phyloP scores from a whole-genome alignment of 2,329 filamentous ascomycete species.

The Teratosphaeriaceae sp. region DNA sequence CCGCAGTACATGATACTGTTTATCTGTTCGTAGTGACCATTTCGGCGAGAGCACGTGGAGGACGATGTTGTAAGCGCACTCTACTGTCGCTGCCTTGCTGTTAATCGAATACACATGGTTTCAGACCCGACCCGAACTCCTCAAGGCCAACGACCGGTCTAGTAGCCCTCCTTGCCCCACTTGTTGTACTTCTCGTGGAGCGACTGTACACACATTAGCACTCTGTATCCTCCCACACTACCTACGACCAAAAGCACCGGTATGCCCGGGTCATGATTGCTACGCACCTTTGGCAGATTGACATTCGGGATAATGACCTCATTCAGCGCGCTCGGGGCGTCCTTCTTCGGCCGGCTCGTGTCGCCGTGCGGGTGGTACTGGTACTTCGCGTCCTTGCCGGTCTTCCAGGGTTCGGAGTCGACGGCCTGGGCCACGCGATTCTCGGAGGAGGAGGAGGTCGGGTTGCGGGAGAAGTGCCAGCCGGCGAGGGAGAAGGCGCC shows the following conservation, averaged over 20 bases:
- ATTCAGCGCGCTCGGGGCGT: constrained; percentile 93
- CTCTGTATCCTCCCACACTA: background rate
- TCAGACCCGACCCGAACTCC: background rate
- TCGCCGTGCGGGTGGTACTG: constrained; percentile 73
- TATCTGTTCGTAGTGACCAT: too few relatives aligned
- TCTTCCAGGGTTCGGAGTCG: constrained; percentile 88
- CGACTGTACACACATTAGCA: constrained; percentile 46
- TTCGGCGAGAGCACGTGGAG: too few relatives aligned
- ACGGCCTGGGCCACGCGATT: constrained; percentile 65
- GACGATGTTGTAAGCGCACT: too few relatives aligned
- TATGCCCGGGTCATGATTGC: too few relatives aligned
- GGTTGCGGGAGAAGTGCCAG: constrained; percentile 81
- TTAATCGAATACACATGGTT: background rate
- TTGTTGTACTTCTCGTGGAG: constrained; percentile 99
- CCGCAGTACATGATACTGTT: too few relatives aligned
- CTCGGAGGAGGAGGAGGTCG: constrained; percentile 80
- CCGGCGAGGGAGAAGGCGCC: constrained; percentile 81
- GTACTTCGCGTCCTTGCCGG: constrained; percentile 56
- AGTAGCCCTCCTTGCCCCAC: constrained; percentile 97
- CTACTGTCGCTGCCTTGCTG: background rate
- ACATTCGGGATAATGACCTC: constrained; percentile 91
- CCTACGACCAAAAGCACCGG: background rate
- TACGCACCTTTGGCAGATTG: constrained; percentile 74
- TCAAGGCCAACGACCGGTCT: background rate
- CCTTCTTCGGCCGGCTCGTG: constrained; percentile 64